A percentile compares a stretch with the other conserved stretches of the same genome.
Evolutionary conservation across 257 asterid genomes (phyloP).

Genomic region (Ocimum tenuiflorum): DNA sequence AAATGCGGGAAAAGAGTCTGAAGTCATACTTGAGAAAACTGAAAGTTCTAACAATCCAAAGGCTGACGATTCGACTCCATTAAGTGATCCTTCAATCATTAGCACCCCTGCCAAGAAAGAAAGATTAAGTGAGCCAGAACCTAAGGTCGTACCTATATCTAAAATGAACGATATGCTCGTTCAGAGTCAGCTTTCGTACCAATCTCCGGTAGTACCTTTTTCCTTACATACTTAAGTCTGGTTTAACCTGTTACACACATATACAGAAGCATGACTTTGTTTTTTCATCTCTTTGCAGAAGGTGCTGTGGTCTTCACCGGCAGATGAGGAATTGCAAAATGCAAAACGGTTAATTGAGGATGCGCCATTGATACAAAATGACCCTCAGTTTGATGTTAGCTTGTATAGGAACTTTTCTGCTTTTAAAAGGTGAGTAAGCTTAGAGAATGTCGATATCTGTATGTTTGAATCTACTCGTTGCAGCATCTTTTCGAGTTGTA

Average conservation of each 20-base stretch:
- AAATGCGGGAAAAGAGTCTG: constrained; percentile 20
- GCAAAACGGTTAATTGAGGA: constrained; percentile 48
- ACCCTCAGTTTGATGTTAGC: constrained; percentile 47
- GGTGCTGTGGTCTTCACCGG: constrained; percentile 54
- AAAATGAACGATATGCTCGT: constrained; percentile 58
- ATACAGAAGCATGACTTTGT: not conserved
- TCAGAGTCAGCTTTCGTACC: constrained; percentile 38
- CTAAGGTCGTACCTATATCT: constrained; percentile 43
- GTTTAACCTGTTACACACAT: not conserved
- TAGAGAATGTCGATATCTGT: not conserved
- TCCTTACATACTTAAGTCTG: not conserved
- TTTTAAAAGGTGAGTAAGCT: constrained; percentile 56
- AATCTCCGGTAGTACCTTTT: constrained; percentile 40
- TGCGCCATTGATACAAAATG: constrained; percentile 37
- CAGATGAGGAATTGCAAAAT: constrained; percentile 47
- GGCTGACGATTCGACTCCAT: constrained; percentile 16
- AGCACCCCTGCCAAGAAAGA: constrained; percentile 17
- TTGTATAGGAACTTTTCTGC: constrained; percentile 66
- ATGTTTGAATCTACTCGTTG: not conserved
- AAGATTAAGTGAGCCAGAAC: constrained; percentile 12
- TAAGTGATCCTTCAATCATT: constrained; percentile 13
- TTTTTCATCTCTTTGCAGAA: constrained; percentile 38
- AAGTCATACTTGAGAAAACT: constrained; percentile 14
- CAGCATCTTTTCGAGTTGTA: not conserved
- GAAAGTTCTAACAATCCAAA: constrained; percentile 9